phyloP scores from a whole-genome alignment of 2,329 filamentous ascomycete species.

The Pestalotiopsis sp. region DNA sequence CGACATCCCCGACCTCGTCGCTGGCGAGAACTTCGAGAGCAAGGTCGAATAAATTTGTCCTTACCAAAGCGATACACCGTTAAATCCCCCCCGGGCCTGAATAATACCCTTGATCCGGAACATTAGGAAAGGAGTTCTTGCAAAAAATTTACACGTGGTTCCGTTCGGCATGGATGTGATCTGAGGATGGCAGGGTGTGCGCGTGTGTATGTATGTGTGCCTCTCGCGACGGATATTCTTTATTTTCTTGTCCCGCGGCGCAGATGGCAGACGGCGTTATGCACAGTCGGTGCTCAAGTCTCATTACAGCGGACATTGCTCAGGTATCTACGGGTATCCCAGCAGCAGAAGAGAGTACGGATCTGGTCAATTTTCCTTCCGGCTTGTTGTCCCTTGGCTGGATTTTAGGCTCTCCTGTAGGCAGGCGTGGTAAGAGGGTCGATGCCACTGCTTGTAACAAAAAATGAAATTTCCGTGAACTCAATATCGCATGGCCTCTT shows the following conservation, averaged over 20 bases:
- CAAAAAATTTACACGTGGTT: not conserved
- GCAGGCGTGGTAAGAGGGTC: conserved; percentile 19
- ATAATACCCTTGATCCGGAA: conserved; percentile 15
- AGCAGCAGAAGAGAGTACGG: not conserved
- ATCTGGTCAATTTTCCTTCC: not conserved
- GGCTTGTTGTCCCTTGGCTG: conserved; percentile 13
- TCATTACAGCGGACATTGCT: conserved; percentile 5
- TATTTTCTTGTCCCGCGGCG: conserved; percentile 2
- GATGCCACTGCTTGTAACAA: conserved; percentile 22
- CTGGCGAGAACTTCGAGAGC: conserved; percentile 97
- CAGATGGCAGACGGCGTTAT: conserved; percentile 3
- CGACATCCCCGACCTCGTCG: conserved; percentile 95
- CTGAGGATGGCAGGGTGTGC: conserved; percentile 9
- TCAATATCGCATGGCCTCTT: not conserved
- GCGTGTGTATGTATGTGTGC: not conserved
- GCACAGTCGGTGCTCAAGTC: conserved; percentile 5
- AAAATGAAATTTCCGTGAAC: conserved; percentile 18
- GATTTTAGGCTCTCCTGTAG: conserved; percentile 10
- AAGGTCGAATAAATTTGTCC: conserved; percentile 78
- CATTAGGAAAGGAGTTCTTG: conserved; percentile 8
- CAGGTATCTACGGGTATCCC: not conserved
- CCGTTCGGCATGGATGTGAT: not conserved
- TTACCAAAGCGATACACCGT: conserved; percentile 8
- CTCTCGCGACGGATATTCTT: not conserved
- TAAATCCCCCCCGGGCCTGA: conserved; percentile 12